phyloP scores from a whole-genome alignment of 225 moss, liverwort and hornwort genomes.

The Rhytidiadelphus loreus region DNA sequence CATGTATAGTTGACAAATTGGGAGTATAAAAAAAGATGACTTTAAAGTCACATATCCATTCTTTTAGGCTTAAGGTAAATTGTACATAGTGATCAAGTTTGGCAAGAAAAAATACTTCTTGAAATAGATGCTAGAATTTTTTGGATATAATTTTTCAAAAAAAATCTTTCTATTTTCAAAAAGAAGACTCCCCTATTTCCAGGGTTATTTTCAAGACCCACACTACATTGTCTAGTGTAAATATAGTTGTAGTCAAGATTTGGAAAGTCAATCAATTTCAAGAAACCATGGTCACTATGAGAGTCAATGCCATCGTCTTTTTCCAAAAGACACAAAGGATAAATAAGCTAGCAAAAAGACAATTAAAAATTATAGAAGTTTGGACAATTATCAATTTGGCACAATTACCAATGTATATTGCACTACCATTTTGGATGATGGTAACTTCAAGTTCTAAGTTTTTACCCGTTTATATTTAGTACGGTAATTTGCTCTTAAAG shows the following conservation, averaged over 20 bases:
- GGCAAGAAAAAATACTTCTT: too few species aligned
- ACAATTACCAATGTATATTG: too few species aligned
- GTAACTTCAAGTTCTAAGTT: background rate
- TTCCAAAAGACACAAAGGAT: too few species aligned
- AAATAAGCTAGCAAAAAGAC: background rate
- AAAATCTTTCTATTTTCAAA: background rate
- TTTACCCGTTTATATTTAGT: too few species aligned
- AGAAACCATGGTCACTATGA: accelerated
- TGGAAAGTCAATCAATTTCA: accelerated
- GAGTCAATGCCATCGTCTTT: too few species aligned
- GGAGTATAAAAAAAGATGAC: background rate
- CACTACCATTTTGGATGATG: too few species aligned
- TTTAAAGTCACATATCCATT: background rate
- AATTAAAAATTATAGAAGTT: background rate
- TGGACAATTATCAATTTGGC: background rate
- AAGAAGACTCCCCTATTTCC: background rate
- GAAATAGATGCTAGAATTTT: background rate
- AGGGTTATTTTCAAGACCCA: too few species aligned
- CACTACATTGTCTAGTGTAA: accelerated
- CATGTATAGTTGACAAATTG: background rate
- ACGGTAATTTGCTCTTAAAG: too few species aligned
- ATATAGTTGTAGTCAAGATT: background rate
- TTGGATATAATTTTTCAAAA: background rate
- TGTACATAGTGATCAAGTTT: accelerated
- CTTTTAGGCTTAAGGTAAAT: background rate